A percentile compares a stretch with the other conserved stretches of the same genome.
Evolutionary conservation across 1,139 yeast genomes (phyloP).

Genomic region (Yamadazyma atmosphaerica): DNA sequence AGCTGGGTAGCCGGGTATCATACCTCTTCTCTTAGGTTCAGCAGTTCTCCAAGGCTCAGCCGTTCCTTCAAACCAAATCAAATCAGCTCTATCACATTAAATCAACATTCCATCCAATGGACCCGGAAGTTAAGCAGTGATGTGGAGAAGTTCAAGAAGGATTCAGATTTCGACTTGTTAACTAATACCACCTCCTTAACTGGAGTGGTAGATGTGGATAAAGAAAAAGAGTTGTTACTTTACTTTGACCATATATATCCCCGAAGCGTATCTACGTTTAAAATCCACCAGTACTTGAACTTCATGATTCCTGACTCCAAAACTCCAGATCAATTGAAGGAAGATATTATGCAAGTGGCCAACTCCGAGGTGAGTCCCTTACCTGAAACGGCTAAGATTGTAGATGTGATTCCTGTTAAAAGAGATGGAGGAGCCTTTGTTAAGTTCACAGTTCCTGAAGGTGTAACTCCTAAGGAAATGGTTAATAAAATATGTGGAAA

Average conservation of each 20-base stretch:
- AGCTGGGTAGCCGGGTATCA: too few species aligned
- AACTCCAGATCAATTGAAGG: constrained; percentile 19
- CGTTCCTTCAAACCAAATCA: too few species aligned
- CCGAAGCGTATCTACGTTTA: constrained; percentile 22
- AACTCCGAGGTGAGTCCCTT: constrained; percentile 24
- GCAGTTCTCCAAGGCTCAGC: too few species aligned
- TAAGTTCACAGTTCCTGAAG: constrained; percentile 62
- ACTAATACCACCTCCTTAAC: constrained; percentile 30
- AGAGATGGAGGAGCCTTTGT: constrained; percentile 96
- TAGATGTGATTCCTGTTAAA: constrained; percentile 61
- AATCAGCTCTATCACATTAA: too few species aligned
- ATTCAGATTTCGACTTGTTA: constrained; percentile 36
- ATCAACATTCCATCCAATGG: too few species aligned
- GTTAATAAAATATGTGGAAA: constrained; percentile 52
- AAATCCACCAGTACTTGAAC: constrained; percentile 22
- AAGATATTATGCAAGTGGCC: constrained; percentile 24
- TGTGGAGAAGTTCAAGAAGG: constrained; percentile 33
- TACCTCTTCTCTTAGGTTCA: too few species aligned
- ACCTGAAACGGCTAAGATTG: constrained; percentile 29
- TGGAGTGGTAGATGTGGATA: constrained; percentile 41
- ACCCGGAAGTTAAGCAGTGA: constrained; percentile 19
- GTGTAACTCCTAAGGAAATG: constrained; percentile 48
- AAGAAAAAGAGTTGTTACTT: constrained; percentile 32
- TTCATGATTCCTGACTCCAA: constrained; percentile 20
- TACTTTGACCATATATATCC: constrained; percentile 44